Evolutionary conservation across 2,329 filamentous ascomycete genomes (phyloP).

Genomic region (Escovopsis sp.): DNA sequence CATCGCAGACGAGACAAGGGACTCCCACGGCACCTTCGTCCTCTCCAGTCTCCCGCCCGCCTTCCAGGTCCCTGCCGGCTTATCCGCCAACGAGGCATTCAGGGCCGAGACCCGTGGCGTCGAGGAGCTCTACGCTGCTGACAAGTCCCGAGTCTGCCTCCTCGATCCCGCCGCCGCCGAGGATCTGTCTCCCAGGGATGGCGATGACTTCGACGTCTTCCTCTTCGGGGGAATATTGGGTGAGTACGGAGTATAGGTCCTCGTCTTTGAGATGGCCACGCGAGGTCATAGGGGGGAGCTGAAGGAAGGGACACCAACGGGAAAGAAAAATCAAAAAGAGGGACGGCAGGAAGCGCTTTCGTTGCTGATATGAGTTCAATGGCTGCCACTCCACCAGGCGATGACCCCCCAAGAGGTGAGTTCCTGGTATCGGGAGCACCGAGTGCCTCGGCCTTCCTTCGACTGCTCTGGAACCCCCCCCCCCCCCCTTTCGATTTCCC

Average conservation of each 20-base stretch:
- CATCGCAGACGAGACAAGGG: slow-evolving; percentile 68
- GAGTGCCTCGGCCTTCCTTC: no score
- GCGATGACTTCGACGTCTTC: slow-evolving; percentile 72
- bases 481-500: no score
- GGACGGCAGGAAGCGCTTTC: no score
- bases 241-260: no score
- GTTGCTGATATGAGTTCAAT: background rate
- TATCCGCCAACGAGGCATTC: slow-evolving; percentile 44
- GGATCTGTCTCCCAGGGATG: slow-evolving; percentile 74
- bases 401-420: slow-evolving; percentile 83
- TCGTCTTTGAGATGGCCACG: background rate
- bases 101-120: slow-evolving; percentile 62
- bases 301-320: no score
- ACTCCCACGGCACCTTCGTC: slow-evolving; percentile 53
- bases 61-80: slow-evolving; percentile 46
- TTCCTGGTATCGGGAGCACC: no score
- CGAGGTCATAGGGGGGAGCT: background rate
- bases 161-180: slow-evolving; percentile 72
- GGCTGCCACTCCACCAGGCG: slow-evolving; percentile 38
- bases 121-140: slow-evolving; percentile 61
- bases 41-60: slow-evolving; percentile 63
- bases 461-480: no score
- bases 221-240: slow-evolving; percentile 92
- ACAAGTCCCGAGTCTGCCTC: slow-evolving; percentile 68
- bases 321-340: no score